Conservation (phyloP, 352 stramenopile genomes). For the Globisporangium solare region DNA sequence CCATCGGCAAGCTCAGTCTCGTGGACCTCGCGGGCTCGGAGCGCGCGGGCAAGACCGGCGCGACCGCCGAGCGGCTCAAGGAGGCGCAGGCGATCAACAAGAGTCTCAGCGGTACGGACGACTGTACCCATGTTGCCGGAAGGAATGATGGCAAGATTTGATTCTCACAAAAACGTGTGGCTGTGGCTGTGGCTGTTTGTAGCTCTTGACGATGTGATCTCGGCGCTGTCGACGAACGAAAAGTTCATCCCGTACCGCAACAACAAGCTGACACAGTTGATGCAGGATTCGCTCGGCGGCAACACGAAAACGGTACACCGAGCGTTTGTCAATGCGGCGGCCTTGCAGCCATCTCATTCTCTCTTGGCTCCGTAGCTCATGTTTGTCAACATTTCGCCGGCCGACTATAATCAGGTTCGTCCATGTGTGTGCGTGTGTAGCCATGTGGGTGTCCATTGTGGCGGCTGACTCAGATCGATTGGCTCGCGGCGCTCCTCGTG, state of each 20-base stretch:
- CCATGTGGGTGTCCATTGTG: slow-evolving; percentile 1
- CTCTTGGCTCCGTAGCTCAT: slow-evolving; percentile 47
- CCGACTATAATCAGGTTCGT: slow-evolving; percentile 83
- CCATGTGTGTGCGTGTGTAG: neutral
- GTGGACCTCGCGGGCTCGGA: slow-evolving; percentile 89
- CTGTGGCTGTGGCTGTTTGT: neutral
- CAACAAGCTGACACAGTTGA: slow-evolving; percentile 92
- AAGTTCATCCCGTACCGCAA: slow-evolving; percentile 94
- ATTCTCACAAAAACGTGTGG: neutral
- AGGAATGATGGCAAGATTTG: neutral
- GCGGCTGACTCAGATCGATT: slow-evolving; percentile 5
- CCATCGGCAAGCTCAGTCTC: slow-evolving; percentile 79
- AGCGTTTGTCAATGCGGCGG: neutral
- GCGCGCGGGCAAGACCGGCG: slow-evolving; percentile 81
- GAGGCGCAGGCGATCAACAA: slow-evolving; percentile 91
- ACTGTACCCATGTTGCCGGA: neutral
- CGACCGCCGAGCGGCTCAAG: slow-evolving; percentile 79
- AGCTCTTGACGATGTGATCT: slow-evolving; percentile 91
- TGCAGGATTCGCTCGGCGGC: slow-evolving; percentile 91
- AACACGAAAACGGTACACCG: slow-evolving; percentile 93
- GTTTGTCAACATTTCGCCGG: slow-evolving; percentile 89
- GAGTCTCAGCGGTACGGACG: slow-evolving; percentile 68
- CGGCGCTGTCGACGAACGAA: slow-evolving; percentile 84
- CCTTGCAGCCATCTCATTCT: neutral
- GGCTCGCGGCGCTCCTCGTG: neutral